These are phyloP conservation scores for Abrus pulchellus DNA, from an alignment of 306 rosid species.

Conservation along the genomic window DNA sequence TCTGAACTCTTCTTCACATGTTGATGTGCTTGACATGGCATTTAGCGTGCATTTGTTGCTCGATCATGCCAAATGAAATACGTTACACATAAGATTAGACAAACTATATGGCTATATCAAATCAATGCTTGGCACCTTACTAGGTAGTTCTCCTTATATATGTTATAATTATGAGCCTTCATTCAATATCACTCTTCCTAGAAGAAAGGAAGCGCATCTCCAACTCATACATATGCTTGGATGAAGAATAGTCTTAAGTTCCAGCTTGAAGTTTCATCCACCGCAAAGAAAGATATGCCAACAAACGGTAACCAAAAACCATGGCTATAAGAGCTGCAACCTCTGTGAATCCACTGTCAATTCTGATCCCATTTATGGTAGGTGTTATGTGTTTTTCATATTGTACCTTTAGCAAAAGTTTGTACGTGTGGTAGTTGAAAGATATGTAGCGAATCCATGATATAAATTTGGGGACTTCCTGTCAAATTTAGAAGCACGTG, in stretches of 20 bases:
- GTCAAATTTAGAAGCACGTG: conserved; percentile 44
- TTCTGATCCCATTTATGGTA: conserved; percentile 62
- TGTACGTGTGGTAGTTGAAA: conserved; percentile 96
- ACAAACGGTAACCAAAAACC: conserved; percentile 93
- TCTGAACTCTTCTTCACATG: conserved; percentile 8
- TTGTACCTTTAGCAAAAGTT: conserved; percentile 88
- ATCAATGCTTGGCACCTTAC: not conserved
- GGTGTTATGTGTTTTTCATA: conserved; percentile 61
- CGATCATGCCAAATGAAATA: conserved; percentile 31
- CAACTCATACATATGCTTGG: not conserved
- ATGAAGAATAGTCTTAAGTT: conserved; percentile 24
- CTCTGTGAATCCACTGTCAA: conserved; percentile 70
- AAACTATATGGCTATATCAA: conserved; percentile 14
- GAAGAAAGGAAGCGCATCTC: not conserved
- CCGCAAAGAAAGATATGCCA: conserved; percentile 87
- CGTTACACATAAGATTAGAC: conserved; percentile 8
- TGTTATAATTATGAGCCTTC: conserved; percentile 11
- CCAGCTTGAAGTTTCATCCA: conserved; percentile 68
- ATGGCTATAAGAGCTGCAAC: conserved; percentile 78
- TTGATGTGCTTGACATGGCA: conserved; percentile 2
- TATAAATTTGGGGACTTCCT: conserved; percentile 86
- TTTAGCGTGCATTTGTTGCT: conserved; percentile 26
- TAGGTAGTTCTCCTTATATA: not conserved
- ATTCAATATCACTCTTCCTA: conserved; percentile 6
- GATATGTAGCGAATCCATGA: conserved; percentile 92